Percentiles rank a stretch among this genome's conserved stretches.
Evolutionary conservation across 371 early-diverging fungal species (phyloP).

Genomic region (Mortierella sp.): DNA sequence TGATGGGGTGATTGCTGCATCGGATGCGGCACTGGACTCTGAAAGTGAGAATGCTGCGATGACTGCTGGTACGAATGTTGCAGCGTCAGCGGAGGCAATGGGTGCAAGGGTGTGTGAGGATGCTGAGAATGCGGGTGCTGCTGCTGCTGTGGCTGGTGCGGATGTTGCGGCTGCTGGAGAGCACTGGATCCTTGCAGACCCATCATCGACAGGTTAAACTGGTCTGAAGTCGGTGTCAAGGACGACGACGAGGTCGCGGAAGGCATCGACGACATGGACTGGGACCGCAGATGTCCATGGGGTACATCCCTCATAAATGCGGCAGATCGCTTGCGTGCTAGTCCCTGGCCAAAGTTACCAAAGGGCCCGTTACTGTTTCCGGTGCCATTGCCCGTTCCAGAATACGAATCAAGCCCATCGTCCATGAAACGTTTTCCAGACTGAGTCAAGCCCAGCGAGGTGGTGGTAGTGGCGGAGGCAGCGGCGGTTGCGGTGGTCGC

Average conservation of each 20-base stretch:
- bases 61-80: constrained; percentile 16
- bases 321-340: constrained; percentile 46
- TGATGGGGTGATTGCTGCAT: constrained; percentile 17
- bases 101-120: constrained; percentile 8
- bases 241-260: constrained; percentile 10
- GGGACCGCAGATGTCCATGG: constrained; percentile 46
- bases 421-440: constrained; percentile 34
- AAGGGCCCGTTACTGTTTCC: constrained; percentile 8
- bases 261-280: constrained; percentile 49
- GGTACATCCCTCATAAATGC: constrained; percentile 47
- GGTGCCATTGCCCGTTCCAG: constrained; percentile 7
- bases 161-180: constrained; percentile 18
- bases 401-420: constrained; percentile 18
- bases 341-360: constrained; percentile 20
- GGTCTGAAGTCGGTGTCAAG: constrained; percentile 8
- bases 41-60: background rate
- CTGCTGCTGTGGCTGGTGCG: constrained; percentile 16
- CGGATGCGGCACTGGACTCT: constrained; percentile 6
- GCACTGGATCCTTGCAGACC: constrained; percentile 29
- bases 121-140: constrained; percentile 5
- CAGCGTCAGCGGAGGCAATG: constrained; percentile 1
- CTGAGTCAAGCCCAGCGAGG: constrained; percentile 11
- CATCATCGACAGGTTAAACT: constrained; percentile 27
- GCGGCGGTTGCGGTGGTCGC: constrained; percentile 4
- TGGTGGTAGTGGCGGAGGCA: no score